Evolutionary conservation across 208 protist genomes (phyloP).

Genomic region (Vickermania ingenoplastis): DNA sequence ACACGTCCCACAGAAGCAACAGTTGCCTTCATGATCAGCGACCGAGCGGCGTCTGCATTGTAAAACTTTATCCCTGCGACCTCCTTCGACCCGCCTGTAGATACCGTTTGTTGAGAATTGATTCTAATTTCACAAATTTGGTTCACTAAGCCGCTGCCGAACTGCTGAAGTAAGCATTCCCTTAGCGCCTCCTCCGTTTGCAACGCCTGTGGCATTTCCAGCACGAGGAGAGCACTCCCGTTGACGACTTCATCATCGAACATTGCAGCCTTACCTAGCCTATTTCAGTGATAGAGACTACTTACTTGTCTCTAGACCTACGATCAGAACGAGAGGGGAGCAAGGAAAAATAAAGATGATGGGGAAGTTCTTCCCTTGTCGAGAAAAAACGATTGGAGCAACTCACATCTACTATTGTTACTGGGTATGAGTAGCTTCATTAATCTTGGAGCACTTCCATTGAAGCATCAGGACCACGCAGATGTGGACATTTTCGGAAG

Average conservation of each 20-base stretch:
- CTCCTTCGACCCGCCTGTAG: background rate
- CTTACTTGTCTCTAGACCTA: no score
- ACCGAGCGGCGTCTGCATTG: background rate
- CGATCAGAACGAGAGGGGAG: no score
- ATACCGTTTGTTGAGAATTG: background rate
- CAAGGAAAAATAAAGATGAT: no score
- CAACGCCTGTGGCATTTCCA: slow-evolving; percentile 18
- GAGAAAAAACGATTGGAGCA: no score
- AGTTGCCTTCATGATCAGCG: background rate
- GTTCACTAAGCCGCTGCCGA: background rate
- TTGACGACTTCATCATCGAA: slow-evolving; percentile 35
- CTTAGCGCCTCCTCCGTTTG: background rate
- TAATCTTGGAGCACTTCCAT: no score
- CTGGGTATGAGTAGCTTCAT: no score
- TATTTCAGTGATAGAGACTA: no score
- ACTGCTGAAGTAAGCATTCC: background rate
- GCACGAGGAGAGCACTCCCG: slow-evolving; percentile 33
- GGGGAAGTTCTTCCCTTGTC: no score
- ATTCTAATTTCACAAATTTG: background rate
- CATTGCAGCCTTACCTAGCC: slow-evolving; percentile 12
- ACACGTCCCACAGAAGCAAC: background rate
- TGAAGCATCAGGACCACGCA: no score
- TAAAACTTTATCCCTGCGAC: background rate
- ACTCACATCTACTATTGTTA: no score
- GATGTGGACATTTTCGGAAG: no score